Conservation (phyloP, 371 early-diverging fungal genomes). For the Blastocladiella emersonii region DNA sequence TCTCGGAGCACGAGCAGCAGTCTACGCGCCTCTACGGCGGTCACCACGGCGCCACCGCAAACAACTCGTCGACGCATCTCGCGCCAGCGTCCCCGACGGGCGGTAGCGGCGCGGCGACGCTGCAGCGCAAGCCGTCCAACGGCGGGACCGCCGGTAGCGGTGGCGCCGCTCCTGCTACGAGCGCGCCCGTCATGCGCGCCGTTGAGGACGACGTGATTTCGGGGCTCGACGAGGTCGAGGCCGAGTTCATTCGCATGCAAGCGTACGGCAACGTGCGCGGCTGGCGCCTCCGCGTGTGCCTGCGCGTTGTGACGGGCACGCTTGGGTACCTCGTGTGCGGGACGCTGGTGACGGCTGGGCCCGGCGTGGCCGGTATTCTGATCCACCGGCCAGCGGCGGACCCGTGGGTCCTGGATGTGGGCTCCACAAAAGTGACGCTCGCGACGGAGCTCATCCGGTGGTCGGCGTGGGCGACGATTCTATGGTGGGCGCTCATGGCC, state of each 20-base stretch:
- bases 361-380: neutral
- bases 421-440: neutral
- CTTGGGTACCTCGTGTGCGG: neutral
- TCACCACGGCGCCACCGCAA: too few relatives aligned
- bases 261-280: neutral
- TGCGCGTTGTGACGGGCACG: neutral
- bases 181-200: too few relatives aligned
- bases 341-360: neutral
- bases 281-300: neutral
- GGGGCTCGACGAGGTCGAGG: neutral
- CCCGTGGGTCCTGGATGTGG: neutral
- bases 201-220: neutral
- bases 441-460: neutral
- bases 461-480: neutral
- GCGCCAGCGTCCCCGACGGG: too few relatives aligned
- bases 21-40: too few relatives aligned
- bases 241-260: neutral
- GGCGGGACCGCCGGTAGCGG: too few relatives aligned
- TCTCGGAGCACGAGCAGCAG: too few relatives aligned
- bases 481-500: neutral
- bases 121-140: too few relatives aligned
- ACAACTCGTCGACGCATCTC: too few relatives aligned
- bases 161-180: too few relatives aligned
- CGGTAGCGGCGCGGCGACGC: too few relatives aligned
- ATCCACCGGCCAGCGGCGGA: neutral